Evolutionary conservation across 2,329 filamentous ascomycete genomes (phyloP).

Genomic region (Colletotrichum sp.): DNA sequence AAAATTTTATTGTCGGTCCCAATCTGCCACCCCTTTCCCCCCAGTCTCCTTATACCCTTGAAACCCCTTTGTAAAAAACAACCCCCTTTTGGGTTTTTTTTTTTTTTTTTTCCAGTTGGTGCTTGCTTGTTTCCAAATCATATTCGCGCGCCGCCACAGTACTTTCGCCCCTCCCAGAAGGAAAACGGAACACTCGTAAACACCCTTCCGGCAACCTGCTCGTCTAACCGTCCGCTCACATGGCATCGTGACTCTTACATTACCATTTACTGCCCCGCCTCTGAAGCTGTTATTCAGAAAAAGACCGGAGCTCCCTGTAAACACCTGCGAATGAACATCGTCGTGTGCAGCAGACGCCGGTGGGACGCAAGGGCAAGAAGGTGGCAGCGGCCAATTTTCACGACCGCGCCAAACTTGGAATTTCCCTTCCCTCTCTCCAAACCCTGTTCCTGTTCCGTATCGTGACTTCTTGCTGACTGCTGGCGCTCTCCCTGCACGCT

Average conservation of each 20-base stretch:
- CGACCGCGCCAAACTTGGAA: not conserved
- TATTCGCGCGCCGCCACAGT: not conserved
- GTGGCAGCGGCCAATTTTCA: not conserved
- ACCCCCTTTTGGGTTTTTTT: too few species aligned
- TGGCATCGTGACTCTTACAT: not conserved
- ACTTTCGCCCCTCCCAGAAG: not conserved
- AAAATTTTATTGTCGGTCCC: too few species aligned
- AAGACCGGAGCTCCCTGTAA: not conserved
- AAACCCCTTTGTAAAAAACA: too few species aligned
- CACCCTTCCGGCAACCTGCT: not conserved
- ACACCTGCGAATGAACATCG: not conserved
- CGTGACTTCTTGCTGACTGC: not conserved
- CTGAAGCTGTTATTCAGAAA: not conserved
- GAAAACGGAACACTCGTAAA: not conserved
- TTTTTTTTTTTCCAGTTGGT: not conserved
- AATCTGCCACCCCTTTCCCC: too few species aligned
- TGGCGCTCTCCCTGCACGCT: constrained; percentile 1
- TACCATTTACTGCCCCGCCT: not conserved
- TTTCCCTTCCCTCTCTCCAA: not conserved
- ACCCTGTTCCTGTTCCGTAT: not conserved
- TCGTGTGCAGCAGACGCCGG: not conserved
- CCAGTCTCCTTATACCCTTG: too few species aligned
- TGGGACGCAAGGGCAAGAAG: not conserved
- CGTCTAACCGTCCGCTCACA: not conserved
- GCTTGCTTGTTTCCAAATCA: not conserved